phyloP scores from a whole-genome alignment of 306 rosid species.

The Trifolium fragiferum region DNA sequence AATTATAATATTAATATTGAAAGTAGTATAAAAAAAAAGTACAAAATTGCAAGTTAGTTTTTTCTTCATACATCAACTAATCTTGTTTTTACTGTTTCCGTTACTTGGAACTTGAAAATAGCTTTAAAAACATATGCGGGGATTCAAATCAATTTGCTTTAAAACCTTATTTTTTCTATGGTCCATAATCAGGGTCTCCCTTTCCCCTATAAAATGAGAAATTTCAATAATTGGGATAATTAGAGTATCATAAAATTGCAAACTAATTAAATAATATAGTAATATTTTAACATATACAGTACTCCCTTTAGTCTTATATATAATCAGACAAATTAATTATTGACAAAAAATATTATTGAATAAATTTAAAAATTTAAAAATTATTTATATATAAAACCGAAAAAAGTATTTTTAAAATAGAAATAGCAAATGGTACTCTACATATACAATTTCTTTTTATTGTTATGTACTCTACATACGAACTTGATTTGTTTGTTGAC shows the following conservation, averaged over 20 bases:
- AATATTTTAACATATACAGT: not conserved
- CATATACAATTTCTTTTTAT: too few species aligned
- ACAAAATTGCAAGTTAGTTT: not conserved
- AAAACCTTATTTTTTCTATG: not conserved
- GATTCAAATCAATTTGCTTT: constrained; percentile 21
- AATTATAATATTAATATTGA: not conserved
- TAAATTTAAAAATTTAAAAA: too few species aligned
- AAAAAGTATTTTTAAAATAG: too few species aligned
- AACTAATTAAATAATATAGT: not conserved
- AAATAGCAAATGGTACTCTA: not conserved
- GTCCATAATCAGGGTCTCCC: not conserved
- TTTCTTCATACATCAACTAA: not conserved
- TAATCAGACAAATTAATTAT: too few species aligned
- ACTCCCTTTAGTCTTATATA: too few species aligned
- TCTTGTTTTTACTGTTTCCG: not conserved
- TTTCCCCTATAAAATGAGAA: not conserved
- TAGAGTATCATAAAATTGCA: not conserved
- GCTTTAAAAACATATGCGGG: not conserved
- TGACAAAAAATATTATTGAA: too few species aligned
- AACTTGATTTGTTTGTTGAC: constrained; percentile 4
- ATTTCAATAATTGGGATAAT: not conserved
- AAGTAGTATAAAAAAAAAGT: not conserved
- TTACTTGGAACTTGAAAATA: not conserved
- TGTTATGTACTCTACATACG: not conserved
- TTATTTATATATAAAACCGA: too few species aligned